These are phyloP conservation scores for Xylaria sp. DNA, from an alignment of 2,329 filamentous ascomycete species.

Conservation along the genomic window DNA sequence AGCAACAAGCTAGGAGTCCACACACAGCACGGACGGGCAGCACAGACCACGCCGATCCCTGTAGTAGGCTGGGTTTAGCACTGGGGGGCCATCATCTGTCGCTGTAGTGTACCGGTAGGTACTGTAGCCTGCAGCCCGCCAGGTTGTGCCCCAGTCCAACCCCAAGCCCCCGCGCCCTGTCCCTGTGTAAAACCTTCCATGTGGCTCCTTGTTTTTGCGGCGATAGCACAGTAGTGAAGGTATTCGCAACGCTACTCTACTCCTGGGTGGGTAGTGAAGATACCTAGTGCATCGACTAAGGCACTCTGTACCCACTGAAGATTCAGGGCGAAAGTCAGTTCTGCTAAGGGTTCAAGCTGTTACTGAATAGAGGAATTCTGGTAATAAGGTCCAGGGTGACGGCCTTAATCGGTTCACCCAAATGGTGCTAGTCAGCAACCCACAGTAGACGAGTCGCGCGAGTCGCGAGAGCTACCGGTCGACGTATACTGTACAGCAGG, in stretches of 20 bases:
- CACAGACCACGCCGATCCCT: conserved; percentile 24
- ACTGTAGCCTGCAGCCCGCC: conserved; percentile 10
- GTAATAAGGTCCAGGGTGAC: conserved; percentile 16
- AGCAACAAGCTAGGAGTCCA: conserved; percentile 19
- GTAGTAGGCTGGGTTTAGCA: not conserved
- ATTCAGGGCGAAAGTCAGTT: conserved; percentile 4
- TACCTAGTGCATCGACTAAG: not conserved
- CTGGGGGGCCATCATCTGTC: too few relatives aligned
- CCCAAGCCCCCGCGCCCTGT: conserved; percentile 19
- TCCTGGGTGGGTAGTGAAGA: not conserved
- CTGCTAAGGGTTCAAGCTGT: conserved; percentile 8
- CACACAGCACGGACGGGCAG: conserved; percentile 23
- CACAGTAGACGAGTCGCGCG: conserved; percentile 32
- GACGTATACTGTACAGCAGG: not conserved
- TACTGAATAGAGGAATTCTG: conserved; percentile 10
- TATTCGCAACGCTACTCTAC: not conserved
- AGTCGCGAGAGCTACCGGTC: conserved; percentile 34
- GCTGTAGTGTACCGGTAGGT: not conserved
- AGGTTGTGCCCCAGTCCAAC: conserved; percentile 12
- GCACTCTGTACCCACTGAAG: not conserved
- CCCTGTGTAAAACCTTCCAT: conserved; percentile 6
- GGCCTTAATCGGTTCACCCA: conserved; percentile 18
- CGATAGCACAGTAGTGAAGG: not conserved
- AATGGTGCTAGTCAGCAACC: conserved; percentile 26
- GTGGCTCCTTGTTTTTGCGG: conserved; percentile 7